Evolutionary conservation across 208 protist species (phyloP), one percentile per base, ranked within the genome.

Genomic region (Acanthamoeba royreba): DNA sequence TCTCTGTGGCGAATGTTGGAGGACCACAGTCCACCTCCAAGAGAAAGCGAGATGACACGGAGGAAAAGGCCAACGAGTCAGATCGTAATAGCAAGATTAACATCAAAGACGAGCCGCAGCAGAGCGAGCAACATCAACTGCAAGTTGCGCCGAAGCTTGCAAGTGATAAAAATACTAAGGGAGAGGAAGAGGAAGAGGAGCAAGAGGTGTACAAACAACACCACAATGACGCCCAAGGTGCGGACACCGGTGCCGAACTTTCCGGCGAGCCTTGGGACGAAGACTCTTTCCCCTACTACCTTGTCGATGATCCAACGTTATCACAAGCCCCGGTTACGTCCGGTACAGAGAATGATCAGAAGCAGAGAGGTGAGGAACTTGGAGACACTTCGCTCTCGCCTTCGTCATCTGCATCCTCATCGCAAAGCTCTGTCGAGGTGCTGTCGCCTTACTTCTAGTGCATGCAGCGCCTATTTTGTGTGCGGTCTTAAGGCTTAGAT

Each of bases 241-340:
- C 40, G 42, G 45, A 86, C 0, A 43, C 22, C 35, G 4, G 17
- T 31, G 38, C 38, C n/a, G 45, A 19, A 47, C 17, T 31, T n/a
- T 11, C 17, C 7, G 38, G 11, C 46, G 74, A 46, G 49, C 47
- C n/a, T 0, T 52, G 49, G 49, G 79, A 87, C 15, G 79, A 87
- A 17, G 79, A 87, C 79, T 61, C 43, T 8, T 87, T 87, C 17
- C 79, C 79, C 31, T 87, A 87, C 43, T 87, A 87, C 79, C 79
- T 87, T 38, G 79, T 87, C 4, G 31, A 33, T 38, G 79, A 87
- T 55, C 79, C 79, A 0, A 43, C 79, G n/a, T 38, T 61, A 33
- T 77, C 66, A n/a, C n/a, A n/a, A n/a, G n/a, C n/a, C n/a, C n/a
- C n/a, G n/a, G n/a, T n/a, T n/a, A n/a, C n/a, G n/a, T n/a, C n/a